Conservation (phyloP, 257 asterid species). For the Scutellaria barbata region DNA sequence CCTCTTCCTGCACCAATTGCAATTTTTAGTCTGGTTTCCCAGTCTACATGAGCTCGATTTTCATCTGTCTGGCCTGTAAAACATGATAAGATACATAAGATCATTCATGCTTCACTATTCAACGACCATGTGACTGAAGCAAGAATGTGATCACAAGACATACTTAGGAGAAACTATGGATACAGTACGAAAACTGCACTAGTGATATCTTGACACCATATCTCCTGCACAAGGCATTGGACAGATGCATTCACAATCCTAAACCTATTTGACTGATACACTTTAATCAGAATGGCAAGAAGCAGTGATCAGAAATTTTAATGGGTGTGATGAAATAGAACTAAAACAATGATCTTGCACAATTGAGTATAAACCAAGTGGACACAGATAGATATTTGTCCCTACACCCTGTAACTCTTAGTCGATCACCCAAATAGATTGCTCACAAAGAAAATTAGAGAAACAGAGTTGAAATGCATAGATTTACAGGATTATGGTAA, state of each 20-base stretch:
- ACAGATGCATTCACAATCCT: constrained; percentile 6
- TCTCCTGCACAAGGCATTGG: background rate
- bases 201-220: too few relatives aligned
- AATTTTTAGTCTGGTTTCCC: constrained; percentile 35
- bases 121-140: background rate
- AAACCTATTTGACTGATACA: background rate
- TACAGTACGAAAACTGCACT: background rate
- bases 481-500: background rate
- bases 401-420: background rate
- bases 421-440: background rate
- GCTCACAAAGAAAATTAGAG: too few relatives aligned
- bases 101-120: background rate
- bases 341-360: background rate
- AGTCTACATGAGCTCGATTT: constrained; percentile 12
- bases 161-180: too few relatives aligned
- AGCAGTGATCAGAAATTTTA: background rate
- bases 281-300: background rate
- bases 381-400: background rate
- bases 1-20: constrained; percentile 44
- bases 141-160: background rate
- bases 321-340: background rate
- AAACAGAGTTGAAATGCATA: constrained; percentile 4
- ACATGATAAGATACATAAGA: constrained; percentile 17
- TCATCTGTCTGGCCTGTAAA: constrained; percentile 29
- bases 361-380: background rate